Conservation (phyloP, 306 rosid species). For the Castanea mollissima region DNA sequence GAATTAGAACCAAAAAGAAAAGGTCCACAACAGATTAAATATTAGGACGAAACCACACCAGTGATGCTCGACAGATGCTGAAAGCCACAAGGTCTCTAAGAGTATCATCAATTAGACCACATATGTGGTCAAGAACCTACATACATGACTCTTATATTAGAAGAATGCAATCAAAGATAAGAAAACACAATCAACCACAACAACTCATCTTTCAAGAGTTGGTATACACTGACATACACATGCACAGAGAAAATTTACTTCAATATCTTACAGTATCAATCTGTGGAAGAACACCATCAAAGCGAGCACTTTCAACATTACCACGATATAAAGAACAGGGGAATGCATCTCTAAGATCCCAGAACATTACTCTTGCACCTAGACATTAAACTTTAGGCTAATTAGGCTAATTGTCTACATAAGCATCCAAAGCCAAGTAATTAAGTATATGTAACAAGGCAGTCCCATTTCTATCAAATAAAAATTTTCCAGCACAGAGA, state of each 20-base stretch:
- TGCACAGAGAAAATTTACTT: not conserved
- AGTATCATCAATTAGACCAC: slow-evolving; percentile 46
- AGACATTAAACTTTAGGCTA: slow-evolving; percentile 11
- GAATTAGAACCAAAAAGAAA: not conserved
- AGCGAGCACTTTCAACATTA: slow-evolving; percentile 47
- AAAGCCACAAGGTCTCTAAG: slow-evolving; percentile 46
- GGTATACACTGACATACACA: not conserved
- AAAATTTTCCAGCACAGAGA: not conserved
- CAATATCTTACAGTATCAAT: slow-evolving; percentile 44
- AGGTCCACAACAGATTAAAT: slow-evolving; percentile 3
- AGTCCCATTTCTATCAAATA: not conserved
- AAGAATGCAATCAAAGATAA: slow-evolving; percentile 1
- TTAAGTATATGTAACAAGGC: not conserved
- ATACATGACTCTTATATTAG: slow-evolving; percentile 3
- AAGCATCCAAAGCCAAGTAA: not conserved
- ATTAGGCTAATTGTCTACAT: not conserved
- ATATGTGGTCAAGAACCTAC: slow-evolving; percentile 45
- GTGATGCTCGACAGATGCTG: slow-evolving; percentile 51
- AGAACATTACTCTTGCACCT: slow-evolving; percentile 54
- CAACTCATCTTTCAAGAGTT: not conserved
- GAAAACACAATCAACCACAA: not conserved
- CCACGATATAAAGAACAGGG: slow-evolving; percentile 43
- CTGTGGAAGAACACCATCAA: slow-evolving; percentile 41
- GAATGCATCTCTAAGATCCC: slow-evolving; percentile 49
- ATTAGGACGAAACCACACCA: slow-evolving; percentile 31